phyloP scores from a whole-genome alignment of 2,329 filamentous ascomycete species.

The Nemania abortiva region DNA sequence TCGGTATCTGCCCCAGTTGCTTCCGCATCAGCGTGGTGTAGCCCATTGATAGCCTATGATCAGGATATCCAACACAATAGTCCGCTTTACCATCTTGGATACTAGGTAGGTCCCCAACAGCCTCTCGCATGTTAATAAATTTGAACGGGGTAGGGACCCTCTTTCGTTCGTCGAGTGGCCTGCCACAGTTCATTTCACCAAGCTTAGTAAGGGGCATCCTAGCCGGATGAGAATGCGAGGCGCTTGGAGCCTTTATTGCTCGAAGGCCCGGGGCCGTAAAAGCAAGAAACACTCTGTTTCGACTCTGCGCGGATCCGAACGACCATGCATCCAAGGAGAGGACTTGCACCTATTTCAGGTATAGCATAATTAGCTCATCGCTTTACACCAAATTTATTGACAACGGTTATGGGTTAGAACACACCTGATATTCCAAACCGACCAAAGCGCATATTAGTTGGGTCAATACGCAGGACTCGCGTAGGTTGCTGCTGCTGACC shows the following conservation, averaged over 20 bases:
- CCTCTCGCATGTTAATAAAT: slow-evolving; percentile 65
- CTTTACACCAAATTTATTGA: no score
- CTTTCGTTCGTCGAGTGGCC: slow-evolving; percentile 67
- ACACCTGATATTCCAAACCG: slow-evolving; percentile 78
- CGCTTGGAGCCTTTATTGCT: slow-evolving; percentile 66
- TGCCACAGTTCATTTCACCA: slow-evolving; percentile 70
- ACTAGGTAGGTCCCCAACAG: slow-evolving; percentile 69
- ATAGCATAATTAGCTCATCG: no score
- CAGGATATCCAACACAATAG: slow-evolving; percentile 73
- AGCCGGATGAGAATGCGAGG: slow-evolving; percentile 72
- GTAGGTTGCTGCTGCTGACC: slow-evolving; percentile 61
- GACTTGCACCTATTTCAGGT: slow-evolving; percentile 60
- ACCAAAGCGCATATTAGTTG: slow-evolving; percentile 80
- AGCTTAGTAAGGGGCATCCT: slow-evolving; percentile 54
- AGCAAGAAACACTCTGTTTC: slow-evolving; percentile 76
- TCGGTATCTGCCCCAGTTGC: slow-evolving; percentile 71
- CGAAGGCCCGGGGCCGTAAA: slow-evolving; percentile 75
- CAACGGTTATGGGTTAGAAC: no score
- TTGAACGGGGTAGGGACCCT: slow-evolving; percentile 69
- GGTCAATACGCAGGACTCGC: slow-evolving; percentile 74
- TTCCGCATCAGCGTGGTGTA: slow-evolving; percentile 56
- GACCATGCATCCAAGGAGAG: slow-evolving; percentile 77
- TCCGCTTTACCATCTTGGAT: slow-evolving; percentile 72
- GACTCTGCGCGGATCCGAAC: slow-evolving; percentile 73
- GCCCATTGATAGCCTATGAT: slow-evolving; percentile 69